phyloP scores from a whole-genome alignment of 495 filamentous ascomycete species.

The Xylaria acuta region DNA sequence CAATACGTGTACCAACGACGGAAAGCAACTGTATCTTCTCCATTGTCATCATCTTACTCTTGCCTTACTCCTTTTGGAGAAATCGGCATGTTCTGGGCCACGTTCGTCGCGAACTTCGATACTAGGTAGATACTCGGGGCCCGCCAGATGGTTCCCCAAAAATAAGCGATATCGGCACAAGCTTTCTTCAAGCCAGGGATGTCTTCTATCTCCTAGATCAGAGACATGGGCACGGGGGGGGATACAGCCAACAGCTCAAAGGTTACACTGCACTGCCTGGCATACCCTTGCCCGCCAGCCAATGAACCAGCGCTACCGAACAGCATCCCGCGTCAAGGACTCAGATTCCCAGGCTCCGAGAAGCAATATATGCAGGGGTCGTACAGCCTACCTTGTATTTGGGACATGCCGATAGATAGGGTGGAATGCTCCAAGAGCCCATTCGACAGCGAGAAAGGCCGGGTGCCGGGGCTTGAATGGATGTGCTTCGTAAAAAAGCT shows the following conservation, averaged over 20 bases:
- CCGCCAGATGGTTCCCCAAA: not conserved
- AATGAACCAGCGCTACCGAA: not conserved
- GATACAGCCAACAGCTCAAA: not conserved
- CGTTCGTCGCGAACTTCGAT: not conserved
- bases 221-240: not conserved
- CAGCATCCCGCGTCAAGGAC: not conserved
- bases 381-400: not conserved
- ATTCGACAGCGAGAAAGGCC: not conserved
- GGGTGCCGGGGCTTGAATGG: not conserved
- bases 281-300: not conserved
- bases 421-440: not conserved
- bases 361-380: not conserved
- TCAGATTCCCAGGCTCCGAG: not conserved
- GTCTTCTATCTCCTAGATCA: slow-evolving; percentile 5
- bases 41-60: not conserved
- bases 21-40: not conserved
- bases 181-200: not conserved
- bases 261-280: slow-evolving; percentile 17
- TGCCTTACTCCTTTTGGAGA: not conserved
- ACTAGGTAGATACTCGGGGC: not conserved
- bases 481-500: not conserved
- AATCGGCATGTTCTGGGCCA: not conserved
- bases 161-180: slow-evolving; percentile 20
- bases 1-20: not conserved
- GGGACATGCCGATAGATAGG: slow-evolving; percentile 4